Conservation (phyloP, 495 filamentous ascomycete species). For the Penicillium taxi region DNA sequence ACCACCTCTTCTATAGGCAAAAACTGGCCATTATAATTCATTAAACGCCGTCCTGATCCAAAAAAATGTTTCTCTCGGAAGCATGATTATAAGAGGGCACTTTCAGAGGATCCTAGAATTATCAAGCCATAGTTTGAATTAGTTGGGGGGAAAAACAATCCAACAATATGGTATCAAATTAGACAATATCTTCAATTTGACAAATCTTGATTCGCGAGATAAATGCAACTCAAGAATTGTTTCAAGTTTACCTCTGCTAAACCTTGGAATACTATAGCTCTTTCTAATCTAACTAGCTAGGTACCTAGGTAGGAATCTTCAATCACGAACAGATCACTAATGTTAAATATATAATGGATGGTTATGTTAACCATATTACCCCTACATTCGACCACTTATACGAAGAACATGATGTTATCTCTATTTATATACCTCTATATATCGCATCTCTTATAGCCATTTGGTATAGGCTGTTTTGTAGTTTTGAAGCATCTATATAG, state of each 20-base stretch:
- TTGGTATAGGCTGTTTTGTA: constrained; percentile 1
- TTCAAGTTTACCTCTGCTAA: constrained; percentile 26
- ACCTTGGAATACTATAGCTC: too few relatives aligned
- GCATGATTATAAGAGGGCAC: not conserved
- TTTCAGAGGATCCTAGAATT: constrained; percentile 23
- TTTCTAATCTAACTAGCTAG: too few relatives aligned
- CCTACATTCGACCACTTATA: constrained; percentile 1
- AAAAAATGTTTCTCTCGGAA: not conserved
- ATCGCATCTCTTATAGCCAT: constrained; percentile 1
- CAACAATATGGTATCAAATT: constrained; percentile 29
- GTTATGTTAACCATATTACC: constrained; percentile 2
- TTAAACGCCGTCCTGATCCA: not conserved
- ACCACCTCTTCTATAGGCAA: not conserved
- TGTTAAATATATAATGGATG: not conserved
- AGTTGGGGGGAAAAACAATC: constrained; percentile 25
- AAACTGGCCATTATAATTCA: not conserved
- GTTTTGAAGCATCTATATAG: not conserved
- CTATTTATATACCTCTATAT: constrained; percentile 2
- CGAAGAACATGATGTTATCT: not conserved
- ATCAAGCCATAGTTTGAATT: constrained; percentile 42
- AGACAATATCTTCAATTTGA: constrained; percentile 16
- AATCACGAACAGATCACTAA: not conserved
- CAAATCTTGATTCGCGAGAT: constrained; percentile 21
- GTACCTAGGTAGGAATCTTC: constrained; percentile 5
- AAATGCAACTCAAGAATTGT: constrained; percentile 21